Base-by-base conservation (phyloP, 805 yeast species). In the Maudiozyma barnettii region DNA sequence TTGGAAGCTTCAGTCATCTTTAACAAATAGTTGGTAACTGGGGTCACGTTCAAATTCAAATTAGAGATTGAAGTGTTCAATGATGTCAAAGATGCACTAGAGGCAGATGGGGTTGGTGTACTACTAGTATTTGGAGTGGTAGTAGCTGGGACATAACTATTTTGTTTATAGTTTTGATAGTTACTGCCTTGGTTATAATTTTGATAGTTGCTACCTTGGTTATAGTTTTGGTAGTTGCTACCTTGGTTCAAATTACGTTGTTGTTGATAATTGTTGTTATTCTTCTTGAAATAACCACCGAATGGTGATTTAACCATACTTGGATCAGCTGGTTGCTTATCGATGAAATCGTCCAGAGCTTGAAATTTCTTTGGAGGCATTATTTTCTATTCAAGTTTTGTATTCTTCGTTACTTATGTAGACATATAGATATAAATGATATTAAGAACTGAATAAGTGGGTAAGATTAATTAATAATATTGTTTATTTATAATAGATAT, bases 51-150 rank as follows among this genome's bases (percentile, higher is more conserved):
- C 20, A 45, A 20, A 26, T 18, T 75, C 76, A 45, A 86, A 67
- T 53, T 82, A 82, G 46, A 75, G 75, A 61, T 89, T 72, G 3
- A 85, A 36, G 82, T 76, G 55, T 78, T 77, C 50, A 89, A 71
- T 5, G 90, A 82, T 12, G 87, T 69, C 56, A 90, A 71, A 2
- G 95, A 84, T 4, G 86, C 74, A 9, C 89, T 77, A 5, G 91
- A 80, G n/a, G 78, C 73, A 22, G 68, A 62, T 45, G 75, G 74
- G 5, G 74, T 66, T 37, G 65, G 66, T 2, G 64, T 59, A 12
- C 48, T 53, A 60, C 68, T 51, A 45, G 56, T 53, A 45, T 59
- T 45, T 66, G 73, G 68, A 6, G 65, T 56, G 58, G 69, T 52
- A 58, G 61, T 53, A n/a, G 65, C 53, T 41, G 58, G 70, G 52